Evolutionary conservation across 2,329 filamentous ascomycete genomes (phyloP), one percentile per base, ranked within the genome.

Genomic region (Leptographium radiaticola): DNA sequence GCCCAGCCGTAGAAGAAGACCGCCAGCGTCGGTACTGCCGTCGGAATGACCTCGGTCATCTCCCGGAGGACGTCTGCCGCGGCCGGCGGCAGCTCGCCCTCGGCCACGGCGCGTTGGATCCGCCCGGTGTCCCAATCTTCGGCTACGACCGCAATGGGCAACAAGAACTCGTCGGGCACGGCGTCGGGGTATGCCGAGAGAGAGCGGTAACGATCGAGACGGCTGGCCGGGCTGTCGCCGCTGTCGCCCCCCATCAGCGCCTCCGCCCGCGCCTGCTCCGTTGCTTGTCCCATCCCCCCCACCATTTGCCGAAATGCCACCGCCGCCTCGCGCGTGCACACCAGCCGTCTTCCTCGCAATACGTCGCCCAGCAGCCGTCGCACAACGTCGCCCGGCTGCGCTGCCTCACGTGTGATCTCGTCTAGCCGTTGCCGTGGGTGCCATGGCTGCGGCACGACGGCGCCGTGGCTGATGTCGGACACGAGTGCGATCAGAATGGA

Each of bases 1-100:
- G 73, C 73, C 86, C 86, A 90, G 16, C 86, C 86, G 62, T 82
- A 81, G 52, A 86, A 70, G 62, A 89, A 87, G 10, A 88, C 84
- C 20, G 83, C 82, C 52, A 74, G 68, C 61, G 87, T 89, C 54
- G 71, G 69, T 34, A 66, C 64, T 1, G 64, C 61, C 33, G 87
- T 88, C 53, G 71, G 68, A 36, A 66, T 64, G 2, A 63, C 61
- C 34, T 66, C 65, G 6, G 63, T 61, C 44, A 72, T 62, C 13
- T 66, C 62, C 18, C 52, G 47, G 13, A 62, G 61, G 0, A 67
- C 60, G 9, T 53, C 44, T 1, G 44, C 52, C 0, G 65, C 66
- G 36, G 86, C 80, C 13, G 72, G 67, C 0, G 77, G 81, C 51
- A 87, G 69, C 7, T 71, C 68, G 10, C 68, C 60, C 2, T 43